Evolutionary conservation across 306 rosid species (phyloP).

Genomic region (Corylus americana): DNA sequence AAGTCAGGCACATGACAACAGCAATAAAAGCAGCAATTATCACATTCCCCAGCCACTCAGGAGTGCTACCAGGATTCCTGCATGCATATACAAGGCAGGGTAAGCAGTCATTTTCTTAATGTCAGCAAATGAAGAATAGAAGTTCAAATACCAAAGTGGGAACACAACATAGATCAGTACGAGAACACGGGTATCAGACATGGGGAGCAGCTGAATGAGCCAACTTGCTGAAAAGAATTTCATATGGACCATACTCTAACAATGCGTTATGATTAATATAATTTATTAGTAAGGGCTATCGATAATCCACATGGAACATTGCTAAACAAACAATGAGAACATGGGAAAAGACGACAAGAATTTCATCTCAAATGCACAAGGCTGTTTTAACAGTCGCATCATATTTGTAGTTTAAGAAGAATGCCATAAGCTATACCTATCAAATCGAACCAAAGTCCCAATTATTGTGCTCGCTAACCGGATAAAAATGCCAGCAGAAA

Average conservation of each 20-base stretch:
- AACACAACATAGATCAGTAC: not conserved
- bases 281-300: not conserved
- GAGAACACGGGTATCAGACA: not conserved
- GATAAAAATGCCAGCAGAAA: conserved; percentile 78
- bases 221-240: not conserved
- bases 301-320: not conserved
- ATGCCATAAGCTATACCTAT: conserved; percentile 54
- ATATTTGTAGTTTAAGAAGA: not conserved
- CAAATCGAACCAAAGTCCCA: conserved; percentile 79
- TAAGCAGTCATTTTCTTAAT: conserved; percentile 16
- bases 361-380: conserved; percentile 5
- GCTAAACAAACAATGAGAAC: not conserved
- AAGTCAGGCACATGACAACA: conserved; percentile 60
- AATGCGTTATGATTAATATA: not conserved
- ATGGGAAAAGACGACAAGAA: conserved; percentile 7
- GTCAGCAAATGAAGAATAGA: conserved; percentile 8
- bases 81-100: conserved; percentile 30
- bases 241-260: not conserved
- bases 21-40: conserved; percentile 63
- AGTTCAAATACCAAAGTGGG: not conserved
- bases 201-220: not conserved
- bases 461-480: conserved; percentile 60
- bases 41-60: conserved; percentile 87
- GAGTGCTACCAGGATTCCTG: conserved; percentile 91
- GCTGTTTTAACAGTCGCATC: not conserved